These are phyloP conservation scores for Pyropia haitanensis DNA, from an alignment of 23 red algal species.

Conservation along the genomic window DNA sequence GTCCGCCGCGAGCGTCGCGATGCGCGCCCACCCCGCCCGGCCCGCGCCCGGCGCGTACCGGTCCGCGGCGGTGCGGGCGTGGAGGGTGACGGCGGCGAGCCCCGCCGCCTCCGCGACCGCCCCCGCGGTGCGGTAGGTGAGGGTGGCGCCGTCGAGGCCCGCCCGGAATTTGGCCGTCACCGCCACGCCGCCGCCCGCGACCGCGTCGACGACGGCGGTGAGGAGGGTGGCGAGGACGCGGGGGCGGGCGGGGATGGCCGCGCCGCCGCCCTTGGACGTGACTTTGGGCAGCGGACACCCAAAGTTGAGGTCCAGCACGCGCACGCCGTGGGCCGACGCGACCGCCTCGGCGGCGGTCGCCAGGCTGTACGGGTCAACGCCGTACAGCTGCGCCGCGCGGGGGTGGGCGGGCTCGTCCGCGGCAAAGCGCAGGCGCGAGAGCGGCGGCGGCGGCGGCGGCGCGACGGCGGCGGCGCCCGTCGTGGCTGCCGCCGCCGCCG, in stretches of 20 bases:
- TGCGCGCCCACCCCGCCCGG: conserved; percentile 14
- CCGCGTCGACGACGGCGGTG: conserved; percentile 15
- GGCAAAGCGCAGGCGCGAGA: no score
- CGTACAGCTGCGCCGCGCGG: conserved; percentile 41
- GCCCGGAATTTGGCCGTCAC: conserved; percentile 55
- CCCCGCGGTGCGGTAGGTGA: conserved; percentile 33
- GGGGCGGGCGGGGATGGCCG: conserved; percentile 27
- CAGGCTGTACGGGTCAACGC: conserved; percentile 9
- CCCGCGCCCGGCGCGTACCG: conserved; percentile 18
- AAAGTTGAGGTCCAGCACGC: conserved; percentile 57
- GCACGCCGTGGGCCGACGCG: conserved; percentile 2
- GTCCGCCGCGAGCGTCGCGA: conserved; percentile 15
- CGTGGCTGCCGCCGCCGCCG: background rate
- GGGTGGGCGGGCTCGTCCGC: background rate
- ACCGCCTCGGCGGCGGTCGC: conserved; percentile 18
- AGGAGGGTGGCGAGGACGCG: conserved; percentile 5
- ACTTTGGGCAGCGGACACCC: conserved; percentile 56
- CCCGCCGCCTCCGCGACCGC: conserved; percentile 17
- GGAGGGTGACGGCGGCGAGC: conserved; percentile 21
- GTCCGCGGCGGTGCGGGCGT: conserved; percentile 33
- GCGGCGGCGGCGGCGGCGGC: background rate
- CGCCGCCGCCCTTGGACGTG: conserved; percentile 44
- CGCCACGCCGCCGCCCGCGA: conserved; percentile 1
- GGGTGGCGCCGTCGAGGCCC: conserved; percentile 1
- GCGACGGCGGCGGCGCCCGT: conserved; percentile 5